Percentiles rank a stretch among this genome's conserved stretches.
These are phyloP conservation scores for Rhynchosporium graminicola DNA, from an alignment of 2,329 filamentous ascomycete genomes.

Conservation along the genomic window DNA sequence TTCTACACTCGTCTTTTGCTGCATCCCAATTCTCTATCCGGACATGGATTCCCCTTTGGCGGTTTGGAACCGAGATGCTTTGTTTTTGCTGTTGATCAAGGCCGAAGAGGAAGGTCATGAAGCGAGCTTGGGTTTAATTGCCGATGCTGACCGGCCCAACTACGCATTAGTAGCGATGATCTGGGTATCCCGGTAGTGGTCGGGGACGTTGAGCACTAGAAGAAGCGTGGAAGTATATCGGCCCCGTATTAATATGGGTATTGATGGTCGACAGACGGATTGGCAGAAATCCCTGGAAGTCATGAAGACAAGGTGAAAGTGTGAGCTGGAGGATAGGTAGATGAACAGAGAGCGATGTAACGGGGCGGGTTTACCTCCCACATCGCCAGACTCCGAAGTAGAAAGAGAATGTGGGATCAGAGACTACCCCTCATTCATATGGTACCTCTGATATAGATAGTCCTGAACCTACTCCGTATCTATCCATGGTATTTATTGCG, in stretches of 20 bases:
- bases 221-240: conserved; percentile 13
- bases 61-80: background rate
- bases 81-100: conserved; percentile 2
- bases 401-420: no score
- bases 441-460: no score
- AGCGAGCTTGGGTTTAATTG: background rate
- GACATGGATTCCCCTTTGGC: conserved; percentile 6
- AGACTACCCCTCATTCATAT: no score
- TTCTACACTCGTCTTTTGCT: conserved; percentile 1
- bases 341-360: background rate
- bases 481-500: no score
- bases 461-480: no score
- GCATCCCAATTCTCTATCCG: background rate
- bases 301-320: conserved; percentile 10
- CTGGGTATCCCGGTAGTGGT: background rate
- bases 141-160: background rate
- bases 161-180: background rate
- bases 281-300: background rate
- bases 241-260: conserved; percentile 9
- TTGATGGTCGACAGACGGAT: conserved; percentile 1
- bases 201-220: conserved; percentile 10
- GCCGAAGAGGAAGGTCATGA: conserved; percentile 2
- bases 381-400: no score
- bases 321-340: background rate
- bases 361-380: no score